Percentiles rank a stretch among this genome's conserved stretches.
phyloP scores from a whole-genome alignment of 225 moss, liverwort and hornwort species.

The Antitrichia curtipendula region DNA sequence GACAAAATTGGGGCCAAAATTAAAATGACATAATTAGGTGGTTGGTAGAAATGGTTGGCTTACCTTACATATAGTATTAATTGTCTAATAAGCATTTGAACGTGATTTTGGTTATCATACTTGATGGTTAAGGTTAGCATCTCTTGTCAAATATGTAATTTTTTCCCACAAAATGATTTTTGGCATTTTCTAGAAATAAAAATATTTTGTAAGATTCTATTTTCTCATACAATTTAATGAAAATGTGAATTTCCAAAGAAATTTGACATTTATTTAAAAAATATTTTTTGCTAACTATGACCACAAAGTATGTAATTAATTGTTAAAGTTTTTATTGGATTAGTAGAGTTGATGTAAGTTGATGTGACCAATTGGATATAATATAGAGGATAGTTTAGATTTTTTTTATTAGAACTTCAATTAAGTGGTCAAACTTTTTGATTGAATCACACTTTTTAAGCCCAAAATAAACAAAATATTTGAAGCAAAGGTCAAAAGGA shows the following conservation, averaged over 20 bases:
- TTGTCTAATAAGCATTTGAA: neutral
- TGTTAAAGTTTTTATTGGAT: neutral
- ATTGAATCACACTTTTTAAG: neutral
- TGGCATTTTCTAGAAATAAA: neutral
- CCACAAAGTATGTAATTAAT: accelerated
- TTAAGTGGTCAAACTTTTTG: neutral
- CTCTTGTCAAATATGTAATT: neutral
- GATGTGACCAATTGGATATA: no score
- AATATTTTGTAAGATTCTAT: neutral
- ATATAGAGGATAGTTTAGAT: no score
- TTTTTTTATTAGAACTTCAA: neutral
- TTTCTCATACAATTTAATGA: neutral
- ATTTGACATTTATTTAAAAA: neutral
- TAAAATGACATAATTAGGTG: no score
- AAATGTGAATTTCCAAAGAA: neutral
- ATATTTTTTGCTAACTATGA: neutral
- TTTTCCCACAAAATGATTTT: neutral
- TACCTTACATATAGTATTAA: no score
- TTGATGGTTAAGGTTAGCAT: accelerated
- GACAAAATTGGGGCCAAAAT: no score
- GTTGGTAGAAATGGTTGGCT: no score
- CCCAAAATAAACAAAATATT: neutral
- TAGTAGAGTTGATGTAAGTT: no score
- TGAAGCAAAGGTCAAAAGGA: neutral
- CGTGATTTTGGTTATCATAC: accelerated